Conservation (phyloP, 2,329 filamentous ascomycete genomes). For the Macrophomina pseudophaseolina region DNA sequence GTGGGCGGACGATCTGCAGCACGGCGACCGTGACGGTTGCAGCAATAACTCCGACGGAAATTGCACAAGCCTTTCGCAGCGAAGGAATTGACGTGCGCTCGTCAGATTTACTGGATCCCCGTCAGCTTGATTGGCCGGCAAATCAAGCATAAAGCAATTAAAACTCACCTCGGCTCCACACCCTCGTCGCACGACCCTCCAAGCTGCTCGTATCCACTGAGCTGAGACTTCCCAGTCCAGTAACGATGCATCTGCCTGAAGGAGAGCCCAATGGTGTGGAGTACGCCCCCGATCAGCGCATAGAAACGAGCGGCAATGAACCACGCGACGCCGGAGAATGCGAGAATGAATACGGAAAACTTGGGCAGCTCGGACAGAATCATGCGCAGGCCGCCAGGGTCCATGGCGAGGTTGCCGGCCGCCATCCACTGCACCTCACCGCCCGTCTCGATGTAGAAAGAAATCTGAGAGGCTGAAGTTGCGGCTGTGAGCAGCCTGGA, state of each 20-base stretch:
- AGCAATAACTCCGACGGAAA: constrained; percentile 30
- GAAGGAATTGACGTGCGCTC: neutral
- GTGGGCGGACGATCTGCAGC: constrained; percentile 41
- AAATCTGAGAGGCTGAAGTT: constrained; percentile 43
- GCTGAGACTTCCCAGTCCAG: neutral
- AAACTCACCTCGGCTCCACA: constrained; percentile 13
- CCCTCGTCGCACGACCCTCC: neutral
- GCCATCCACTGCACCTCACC: constrained; percentile 48
- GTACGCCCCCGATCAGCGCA: constrained; percentile 29
- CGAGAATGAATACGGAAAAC: constrained; percentile 35
- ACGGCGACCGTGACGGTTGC: constrained; percentile 31
- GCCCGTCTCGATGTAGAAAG: constrained; percentile 48
- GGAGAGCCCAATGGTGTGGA: constrained; percentile 29
- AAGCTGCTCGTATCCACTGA: constrained; percentile 8
- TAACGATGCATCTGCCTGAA: constrained; percentile 26
- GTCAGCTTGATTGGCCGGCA: neutral
- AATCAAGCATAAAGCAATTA: neutral
- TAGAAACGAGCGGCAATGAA: constrained; percentile 39
- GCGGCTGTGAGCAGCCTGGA: constrained; percentile 38
- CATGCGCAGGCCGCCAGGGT: constrained; percentile 46
- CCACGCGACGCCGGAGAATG: constrained; percentile 38
- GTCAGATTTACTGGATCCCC: constrained; percentile 4
- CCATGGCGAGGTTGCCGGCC: constrained; percentile 41
- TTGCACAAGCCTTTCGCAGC: constrained; percentile 3
- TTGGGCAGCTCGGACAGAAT: constrained; percentile 42